phyloP scores from a whole-genome alignment of 208 protist genomes.

The Leishmania braziliensis region DNA sequence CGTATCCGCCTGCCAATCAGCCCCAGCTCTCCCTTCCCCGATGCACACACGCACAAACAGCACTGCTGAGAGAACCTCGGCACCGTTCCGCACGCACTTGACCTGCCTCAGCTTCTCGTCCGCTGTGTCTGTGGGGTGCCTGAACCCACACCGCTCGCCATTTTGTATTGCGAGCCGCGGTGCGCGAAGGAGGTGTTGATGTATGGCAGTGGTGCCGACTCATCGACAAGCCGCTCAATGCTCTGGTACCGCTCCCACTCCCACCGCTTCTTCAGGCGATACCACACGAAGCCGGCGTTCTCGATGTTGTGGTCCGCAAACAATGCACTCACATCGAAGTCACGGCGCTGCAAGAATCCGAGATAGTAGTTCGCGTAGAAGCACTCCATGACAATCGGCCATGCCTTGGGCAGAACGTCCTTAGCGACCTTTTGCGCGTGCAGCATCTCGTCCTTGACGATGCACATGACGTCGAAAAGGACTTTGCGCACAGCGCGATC shows the following conservation, averaged over 20 bases:
- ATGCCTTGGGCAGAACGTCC: slow-evolving; percentile 66
- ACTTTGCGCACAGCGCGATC: slow-evolving; percentile 78
- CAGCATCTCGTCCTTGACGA: slow-evolving; percentile 86
- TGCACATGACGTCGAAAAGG: slow-evolving; percentile 86
- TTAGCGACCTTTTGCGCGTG: slow-evolving; percentile 72
- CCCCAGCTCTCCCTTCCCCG: background rate
- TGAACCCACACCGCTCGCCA: slow-evolving; percentile 35
- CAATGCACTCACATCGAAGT: slow-evolving; percentile 90
- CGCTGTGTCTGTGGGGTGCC: background rate
- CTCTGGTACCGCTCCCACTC: slow-evolving; percentile 81
- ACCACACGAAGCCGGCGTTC: slow-evolving; percentile 83
- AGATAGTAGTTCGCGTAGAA: slow-evolving; percentile 90
- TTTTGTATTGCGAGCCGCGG: slow-evolving; percentile 68
- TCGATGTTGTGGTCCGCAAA: slow-evolving; percentile 90
- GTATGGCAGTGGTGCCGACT: slow-evolving; percentile 73
- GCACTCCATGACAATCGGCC: slow-evolving; percentile 88
- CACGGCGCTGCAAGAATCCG: slow-evolving; percentile 77
- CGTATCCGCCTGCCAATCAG: background rate
- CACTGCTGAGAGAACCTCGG: background rate
- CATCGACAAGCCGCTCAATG: slow-evolving; percentile 69
- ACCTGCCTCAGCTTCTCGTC: background rate
- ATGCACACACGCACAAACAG: background rate
- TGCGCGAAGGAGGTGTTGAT: slow-evolving; percentile 57
- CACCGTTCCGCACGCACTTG: background rate
- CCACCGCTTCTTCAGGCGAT: slow-evolving; percentile 82